Base-by-base conservation (phyloP, 345 rosid genomes). In the Draba incana region DNA sequence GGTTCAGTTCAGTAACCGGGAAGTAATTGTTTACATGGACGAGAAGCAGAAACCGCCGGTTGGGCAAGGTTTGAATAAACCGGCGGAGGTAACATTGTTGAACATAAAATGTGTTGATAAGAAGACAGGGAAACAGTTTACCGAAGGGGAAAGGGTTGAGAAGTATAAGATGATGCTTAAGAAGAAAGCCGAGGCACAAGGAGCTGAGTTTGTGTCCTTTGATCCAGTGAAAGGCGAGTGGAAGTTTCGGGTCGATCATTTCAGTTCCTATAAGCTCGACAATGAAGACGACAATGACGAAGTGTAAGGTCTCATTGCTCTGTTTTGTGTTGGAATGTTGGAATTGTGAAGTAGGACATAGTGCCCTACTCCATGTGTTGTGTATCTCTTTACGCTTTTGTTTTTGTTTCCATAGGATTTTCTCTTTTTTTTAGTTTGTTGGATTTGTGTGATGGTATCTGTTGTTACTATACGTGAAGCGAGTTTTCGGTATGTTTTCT, bases 51-150 rank as follows among this genome's bases (percentile, higher is more conserved):
- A 95, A 78, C 98, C 99, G 9, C 87, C 93, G 3, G 85, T 85
- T 27, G 99, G 99, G 53, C 92, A 95, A 73, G 99, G 98, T 57
- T 85, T 95, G 15, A 95, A 95, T 69, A 95, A 95, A 74, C 90
- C 99, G 11, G 98, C 99, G 0, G 99, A 84, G 79, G 96, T 95
- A 20, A 92, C 96, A 1, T 88, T 95, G 58, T 87, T 92, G 42
- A 95, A 95, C 75, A 85, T 95, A 68, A 95, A 89, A 74, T 95
- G 96, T 81, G 63, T 85, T 2, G 97, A 89, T 69, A 95, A 80
- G 66, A 89, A 84, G 84, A 88, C 87, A 4, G 84, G 96, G 20
- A 79, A 69, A 8, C 96, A 88, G 75, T 80, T 69, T 33, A 88
- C 84, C 2, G 96, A 83, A 78, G 98, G 99, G 10, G 81, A 81